Base-by-base conservation (phyloP, 306 rosid species). In the Pueraria montana region DNA sequence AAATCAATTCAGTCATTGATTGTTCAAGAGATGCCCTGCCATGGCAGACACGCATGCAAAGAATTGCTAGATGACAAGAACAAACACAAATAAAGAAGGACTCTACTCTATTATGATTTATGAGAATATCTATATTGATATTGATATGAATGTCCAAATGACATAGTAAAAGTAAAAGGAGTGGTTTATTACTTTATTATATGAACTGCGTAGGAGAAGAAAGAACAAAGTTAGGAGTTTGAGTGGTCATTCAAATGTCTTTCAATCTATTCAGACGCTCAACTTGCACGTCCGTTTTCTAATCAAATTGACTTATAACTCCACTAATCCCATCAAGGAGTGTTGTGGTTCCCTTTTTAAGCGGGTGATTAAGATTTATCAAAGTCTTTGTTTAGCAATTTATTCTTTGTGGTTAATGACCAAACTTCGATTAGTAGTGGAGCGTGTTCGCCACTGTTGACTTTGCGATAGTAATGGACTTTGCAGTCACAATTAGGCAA, bases 261-360 rank as follows among this genome's bases (percentile, higher is more conserved):
- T 83, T 76, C 85, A 76, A 43, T 79, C 88, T 74, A 82, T 70
- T 87, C 80, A 73, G 0, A 18, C 83, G 14, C 83, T 43, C 56
- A 84, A 84, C 78, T 82, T 78, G 27, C 43, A 34, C 11, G 0
- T 14, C 1, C 45, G 0, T 45, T 59, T 82, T 55, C 78, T 27
- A 53, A 45, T 10, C 67, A 80, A 23, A 36, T 72, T 80, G 87
- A 83, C 68, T 76, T 68, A 12, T 42, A 79, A 36, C 52, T 75
- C 83, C 87, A 82, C 80, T 79, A 14, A 62, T 17, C 55, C 30
- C 73, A 78, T 74, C 43, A 58, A 14, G 5, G n/a, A 20, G 38
- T 74, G 16, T 72, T 71, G 7, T 66, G 20, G 38, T 59, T 36
- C 4, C 67, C 38, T 46, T 27, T 76, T 23, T 49, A 16, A 77